These are phyloP conservation scores for Penicillium decumbens DNA, from an alignment of 2,329 filamentous ascomycete genomes.

Conservation along the genomic window DNA sequence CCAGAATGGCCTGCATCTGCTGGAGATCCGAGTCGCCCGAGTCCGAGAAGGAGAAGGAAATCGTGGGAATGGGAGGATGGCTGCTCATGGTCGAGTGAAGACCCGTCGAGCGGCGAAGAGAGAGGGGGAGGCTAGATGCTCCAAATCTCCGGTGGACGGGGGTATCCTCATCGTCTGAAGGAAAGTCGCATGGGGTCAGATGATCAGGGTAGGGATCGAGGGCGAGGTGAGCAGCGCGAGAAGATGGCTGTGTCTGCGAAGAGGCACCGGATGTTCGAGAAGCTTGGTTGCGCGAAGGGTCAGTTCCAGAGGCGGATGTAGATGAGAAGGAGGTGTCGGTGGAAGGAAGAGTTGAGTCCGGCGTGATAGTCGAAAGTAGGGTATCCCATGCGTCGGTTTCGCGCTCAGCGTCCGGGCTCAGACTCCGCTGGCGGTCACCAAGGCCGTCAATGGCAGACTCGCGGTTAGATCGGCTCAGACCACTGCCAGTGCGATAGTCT, in stretches of 20 bases:
- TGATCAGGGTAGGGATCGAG: constrained; percentile 35
- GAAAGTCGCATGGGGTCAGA: constrained; percentile 38
- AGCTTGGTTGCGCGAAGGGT: constrained; percentile 22
- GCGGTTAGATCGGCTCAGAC: constrained; percentile 17
- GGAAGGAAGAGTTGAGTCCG: constrained; percentile 75
- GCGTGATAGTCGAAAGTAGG: constrained; percentile 71
- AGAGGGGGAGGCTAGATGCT: constrained; percentile 14
- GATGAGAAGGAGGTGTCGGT: constrained; percentile 78
- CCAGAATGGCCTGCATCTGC: constrained; percentile 68
- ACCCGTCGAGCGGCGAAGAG: constrained; percentile 23
- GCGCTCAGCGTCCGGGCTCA: constrained; percentile 57
- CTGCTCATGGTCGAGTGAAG: constrained; percentile 32
- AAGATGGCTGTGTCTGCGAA: constrained; percentile 41
- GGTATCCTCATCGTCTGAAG: constrained; percentile 31
- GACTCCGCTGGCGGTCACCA: constrained; percentile 76
- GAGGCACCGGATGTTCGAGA: constrained; percentile 40
- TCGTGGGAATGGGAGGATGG: constrained; percentile 32
- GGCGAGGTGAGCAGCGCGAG: constrained; percentile 25
- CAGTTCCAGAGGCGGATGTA: constrained; percentile 28
- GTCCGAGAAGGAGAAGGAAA: constrained; percentile 31
- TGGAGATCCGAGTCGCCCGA: constrained; percentile 44
- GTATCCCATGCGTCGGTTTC: constrained; percentile 69
- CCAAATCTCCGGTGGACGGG: constrained; percentile 10
- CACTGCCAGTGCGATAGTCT: constrained; percentile 31
- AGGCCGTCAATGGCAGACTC: constrained; percentile 60